Evolutionary conservation across 2,329 filamentous ascomycete genomes (phyloP).

Genomic region (Pyrenophora tritici-repentis): DNA sequence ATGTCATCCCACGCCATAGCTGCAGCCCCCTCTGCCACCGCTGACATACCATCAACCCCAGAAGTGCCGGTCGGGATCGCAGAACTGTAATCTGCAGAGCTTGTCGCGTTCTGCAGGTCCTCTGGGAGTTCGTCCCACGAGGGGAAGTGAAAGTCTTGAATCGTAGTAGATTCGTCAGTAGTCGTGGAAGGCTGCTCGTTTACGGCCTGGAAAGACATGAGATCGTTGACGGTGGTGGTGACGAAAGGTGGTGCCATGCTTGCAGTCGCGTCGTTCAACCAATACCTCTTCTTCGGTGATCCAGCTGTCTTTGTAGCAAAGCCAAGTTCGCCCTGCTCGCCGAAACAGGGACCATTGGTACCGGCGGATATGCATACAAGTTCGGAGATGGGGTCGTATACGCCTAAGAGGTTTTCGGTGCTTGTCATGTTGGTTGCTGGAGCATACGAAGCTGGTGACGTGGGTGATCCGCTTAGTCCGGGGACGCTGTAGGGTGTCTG

Average conservation of each 20-base stretch:
- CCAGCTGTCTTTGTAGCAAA: constrained; percentile 11
- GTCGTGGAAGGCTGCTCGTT: constrained; percentile 8
- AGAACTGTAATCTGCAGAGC: constrained; percentile 24
- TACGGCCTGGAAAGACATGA: constrained; percentile 10
- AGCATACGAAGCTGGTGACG: constrained; percentile 19
- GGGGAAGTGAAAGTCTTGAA: constrained; percentile 29
- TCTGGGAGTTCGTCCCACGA: constrained; percentile 36
- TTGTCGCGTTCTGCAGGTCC: constrained; percentile 30
- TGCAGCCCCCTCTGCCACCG: constrained; percentile 6
- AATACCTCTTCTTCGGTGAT: constrained; percentile 14
- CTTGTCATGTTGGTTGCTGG: constrained; percentile 13
- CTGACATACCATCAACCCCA: constrained; percentile 6
- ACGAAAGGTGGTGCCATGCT: constrained; percentile 7
- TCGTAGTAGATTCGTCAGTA: not conserved
- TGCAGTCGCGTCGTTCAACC: constrained; percentile 9
- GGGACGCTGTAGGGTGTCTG: constrained; percentile 24
- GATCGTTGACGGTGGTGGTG: constrained; percentile 1
- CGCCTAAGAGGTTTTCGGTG: constrained; percentile 10
- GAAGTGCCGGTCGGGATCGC: constrained; percentile 22
- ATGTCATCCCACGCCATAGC: constrained; percentile 39
- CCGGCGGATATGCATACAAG: constrained; percentile 20
- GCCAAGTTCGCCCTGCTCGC: constrained; percentile 31
- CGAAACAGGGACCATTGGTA: constrained; percentile 22
- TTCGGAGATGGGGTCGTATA: constrained; percentile 28
- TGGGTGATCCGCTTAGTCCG: constrained; percentile 23